Base-by-base conservation (phyloP, 805 yeast genomes). In the Pichia eremophila region DNA sequence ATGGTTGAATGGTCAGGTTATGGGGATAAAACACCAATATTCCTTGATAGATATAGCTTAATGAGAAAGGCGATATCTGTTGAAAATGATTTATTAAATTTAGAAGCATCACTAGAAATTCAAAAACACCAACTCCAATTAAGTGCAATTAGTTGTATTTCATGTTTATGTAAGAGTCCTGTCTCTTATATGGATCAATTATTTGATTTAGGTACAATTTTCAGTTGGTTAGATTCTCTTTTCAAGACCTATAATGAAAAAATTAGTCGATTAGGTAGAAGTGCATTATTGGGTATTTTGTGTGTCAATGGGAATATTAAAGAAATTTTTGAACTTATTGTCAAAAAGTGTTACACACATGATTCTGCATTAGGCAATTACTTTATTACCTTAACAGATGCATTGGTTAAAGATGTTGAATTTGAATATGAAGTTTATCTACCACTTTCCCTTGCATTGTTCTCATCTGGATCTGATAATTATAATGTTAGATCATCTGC, bases 1-100 rank as follows among this genome's bases (percentile, higher is more conserved):
- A 68, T 93, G 48, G 90, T 85, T 54, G 95, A 87, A 61, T 93
- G 99, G 99, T 89, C 96, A 62, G 95, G 95, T 0, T 79, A 78
- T 63, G 97, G 98, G 3, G 81, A 78, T 45, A 70, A 79, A 25
- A 73, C 78, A 9, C 59, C 70, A 1, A 58, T 81, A 2, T 77
- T 88, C 3, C 79, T 78, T 31, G 84, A 83, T 39, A 70, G 96
- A 41, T 88, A 88, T 53, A 61, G 67, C 5, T 55, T 65, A 1
- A 82, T 82, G 79, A 71, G 78, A 17, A 69, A 68, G 39, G 69
- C 65, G 12, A 66, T 58, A 4, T 48, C 61, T 11, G 57, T 58
- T 9, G 59, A 60, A 56, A 71, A 59, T 50, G 77, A 66, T 41
- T 64, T 64, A 9, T 68, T 72, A 8, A 73, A 86, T 0, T 67